Evolutionary conservation across 192 early-diverging fungal genomes (phyloP).

Genomic region (Backusella circina): DNA sequence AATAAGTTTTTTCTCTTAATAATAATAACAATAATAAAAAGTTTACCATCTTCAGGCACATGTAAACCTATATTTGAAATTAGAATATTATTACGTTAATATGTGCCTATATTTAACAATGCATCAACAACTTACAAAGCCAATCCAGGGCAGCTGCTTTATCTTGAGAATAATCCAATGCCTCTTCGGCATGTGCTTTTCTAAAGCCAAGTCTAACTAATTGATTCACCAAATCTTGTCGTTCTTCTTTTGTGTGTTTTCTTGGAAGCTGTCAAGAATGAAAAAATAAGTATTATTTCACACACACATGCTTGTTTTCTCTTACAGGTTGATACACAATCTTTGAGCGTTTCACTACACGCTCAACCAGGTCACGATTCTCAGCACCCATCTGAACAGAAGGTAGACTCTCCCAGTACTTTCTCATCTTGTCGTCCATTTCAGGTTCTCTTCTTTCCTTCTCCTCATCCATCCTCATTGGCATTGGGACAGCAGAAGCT

Average conservation of each 20-base stretch:
- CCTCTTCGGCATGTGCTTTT: conserved; percentile 68
- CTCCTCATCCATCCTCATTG: conserved; percentile 35
- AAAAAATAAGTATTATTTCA: neutral
- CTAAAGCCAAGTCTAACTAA: conserved; percentile 69
- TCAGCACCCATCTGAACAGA: conserved; percentile 65
- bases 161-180: conserved; percentile 53
- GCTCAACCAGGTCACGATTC: conserved; percentile 57
- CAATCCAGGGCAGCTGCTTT: conserved; percentile 66
- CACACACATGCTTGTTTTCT: neutral
- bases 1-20: neutral
- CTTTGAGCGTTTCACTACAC: conserved; percentile 50
- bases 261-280: neutral
- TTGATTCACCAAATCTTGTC: conserved; percentile 14
- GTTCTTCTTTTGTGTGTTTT: conserved; percentile 11
- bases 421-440: conserved; percentile 39
- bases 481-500: conserved; percentile 23
- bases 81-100: too few species aligned
- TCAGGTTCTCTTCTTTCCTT: conserved; percentile 34
- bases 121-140: conserved; percentile 58
- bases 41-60: conserved; percentile 82
- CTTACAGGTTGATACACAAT: conserved; percentile 16
- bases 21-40: neutral
- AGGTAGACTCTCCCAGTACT: conserved; percentile 60
- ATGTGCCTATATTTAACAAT: too few species aligned
- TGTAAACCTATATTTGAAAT: conserved; percentile 51